A percentile compares a stretch with the other conserved stretches of the same genome.
Evolutionary conservation across 345 rosid genomes (phyloP).

Genomic region (Erysimum cheiranthoides): DNA sequence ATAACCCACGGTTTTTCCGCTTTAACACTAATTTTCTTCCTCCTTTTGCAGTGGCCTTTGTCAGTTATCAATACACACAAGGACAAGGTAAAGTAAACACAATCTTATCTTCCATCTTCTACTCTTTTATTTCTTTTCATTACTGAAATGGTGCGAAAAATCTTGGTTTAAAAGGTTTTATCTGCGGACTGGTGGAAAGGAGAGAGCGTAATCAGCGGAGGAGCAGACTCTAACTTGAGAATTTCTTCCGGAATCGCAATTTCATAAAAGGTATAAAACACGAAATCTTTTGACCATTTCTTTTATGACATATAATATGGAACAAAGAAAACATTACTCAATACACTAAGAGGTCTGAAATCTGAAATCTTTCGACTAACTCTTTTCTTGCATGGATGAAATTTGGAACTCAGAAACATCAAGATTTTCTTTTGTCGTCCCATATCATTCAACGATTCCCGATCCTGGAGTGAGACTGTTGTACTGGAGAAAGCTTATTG

Average conservation of each 20-base stretch:
- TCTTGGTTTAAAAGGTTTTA: slow-evolving; percentile 61
- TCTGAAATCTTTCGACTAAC: not conserved
- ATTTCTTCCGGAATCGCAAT: slow-evolving; percentile 68
- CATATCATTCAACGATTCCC: not conserved
- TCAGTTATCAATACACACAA: slow-evolving; percentile 77
- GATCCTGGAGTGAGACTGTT: slow-evolving; percentile 15
- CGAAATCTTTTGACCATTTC: not conserved
- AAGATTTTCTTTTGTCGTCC: slow-evolving; percentile 4
- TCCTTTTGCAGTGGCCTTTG: slow-evolving; percentile 88
- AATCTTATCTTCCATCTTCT: not conserved
- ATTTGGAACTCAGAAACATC: slow-evolving; percentile 18
- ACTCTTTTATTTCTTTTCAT: not conserved
- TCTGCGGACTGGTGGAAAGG: slow-evolving; percentile 98
- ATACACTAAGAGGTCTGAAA: slow-evolving; percentile 49
- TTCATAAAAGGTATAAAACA: slow-evolving; percentile 53
- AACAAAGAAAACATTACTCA: slow-evolving; percentile 4
- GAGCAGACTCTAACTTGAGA: slow-evolving; percentile 80
- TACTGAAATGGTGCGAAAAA: not conserved
- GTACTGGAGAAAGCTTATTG: slow-evolving; percentile 17
- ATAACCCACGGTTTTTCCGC: not conserved
- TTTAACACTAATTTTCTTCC: slow-evolving; percentile 25
- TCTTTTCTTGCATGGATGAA: not conserved
- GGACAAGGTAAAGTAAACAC: slow-evolving; percentile 65
- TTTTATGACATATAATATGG: slow-evolving; percentile 9
- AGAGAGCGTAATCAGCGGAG: slow-evolving; percentile 83